A percentile compares a stretch with the other conserved stretches of the same genome.
These are phyloP conservation scores for Phragmites australis DNA, from an alignment of 176 grass and related monocot species.

Conservation along the genomic window DNA sequence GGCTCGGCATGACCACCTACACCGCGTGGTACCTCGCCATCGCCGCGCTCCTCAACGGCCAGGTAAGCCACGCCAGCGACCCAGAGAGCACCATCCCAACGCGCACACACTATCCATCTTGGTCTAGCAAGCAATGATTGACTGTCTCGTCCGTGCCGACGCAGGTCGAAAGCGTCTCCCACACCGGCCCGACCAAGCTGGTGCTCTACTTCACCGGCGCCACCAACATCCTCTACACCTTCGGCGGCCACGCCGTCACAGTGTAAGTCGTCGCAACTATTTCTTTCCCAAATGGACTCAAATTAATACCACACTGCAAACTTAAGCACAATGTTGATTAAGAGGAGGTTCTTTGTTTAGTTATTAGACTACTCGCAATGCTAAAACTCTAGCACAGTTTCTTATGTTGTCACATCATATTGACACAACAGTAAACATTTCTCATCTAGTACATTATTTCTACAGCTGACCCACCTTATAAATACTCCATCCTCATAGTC, in stretches of 20 bases:
- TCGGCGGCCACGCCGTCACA: conserved; percentile 89
- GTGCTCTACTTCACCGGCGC: conserved; percentile 94
- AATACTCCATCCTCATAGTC: too few relatives aligned
- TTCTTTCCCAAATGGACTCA: background rate
- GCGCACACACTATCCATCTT: background rate
- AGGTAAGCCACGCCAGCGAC: conserved; percentile 35
- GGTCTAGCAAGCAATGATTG: background rate
- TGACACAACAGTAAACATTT: too few relatives aligned
- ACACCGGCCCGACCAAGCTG: conserved; percentile 60
- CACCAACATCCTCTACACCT: conserved; percentile 94
- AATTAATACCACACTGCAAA: background rate
- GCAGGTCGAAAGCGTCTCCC: conserved; percentile 55
- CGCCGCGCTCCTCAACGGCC: conserved; percentile 65
- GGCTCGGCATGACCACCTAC: conserved; percentile 86
- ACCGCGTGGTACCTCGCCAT: conserved; percentile 85
- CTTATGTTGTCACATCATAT: too few relatives aligned
- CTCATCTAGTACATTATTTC: too few relatives aligned
- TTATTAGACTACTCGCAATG: too few relatives aligned
- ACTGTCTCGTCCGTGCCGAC: background rate
- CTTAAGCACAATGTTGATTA: background rate
- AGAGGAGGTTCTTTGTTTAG: background rate
- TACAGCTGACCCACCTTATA: too few relatives aligned
- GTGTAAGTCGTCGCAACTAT: conserved; percentile 51
- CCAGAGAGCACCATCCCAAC: conserved; percentile 15
- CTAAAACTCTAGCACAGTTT: too few relatives aligned